Evolutionary conservation across 768 basidiomycete genomes (phyloP), one percentile per base, ranked within the genome.

Genomic region (Exidia glandulosa): DNA sequence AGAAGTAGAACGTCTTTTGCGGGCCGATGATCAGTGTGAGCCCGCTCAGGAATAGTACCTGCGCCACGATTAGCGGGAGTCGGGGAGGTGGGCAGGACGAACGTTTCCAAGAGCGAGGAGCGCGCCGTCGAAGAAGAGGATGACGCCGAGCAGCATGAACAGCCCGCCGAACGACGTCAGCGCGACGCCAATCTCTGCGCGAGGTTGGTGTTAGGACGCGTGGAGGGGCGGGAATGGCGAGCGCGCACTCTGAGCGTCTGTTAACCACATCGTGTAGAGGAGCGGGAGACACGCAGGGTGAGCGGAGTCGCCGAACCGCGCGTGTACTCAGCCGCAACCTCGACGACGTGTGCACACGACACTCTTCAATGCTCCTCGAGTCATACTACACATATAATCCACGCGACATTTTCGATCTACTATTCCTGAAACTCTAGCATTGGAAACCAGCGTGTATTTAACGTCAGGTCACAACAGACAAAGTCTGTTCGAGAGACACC

Each of bases 91-190:
- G 52, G 16, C 16, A 25, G 33, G n/a, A 74, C 82, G 63, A 71
- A 96, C 95, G 70, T 99, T 98, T 68, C 95, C 95, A n/a, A 99
- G 83, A 25, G 96, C 95, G 45, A 98, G 80, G 29, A 99, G 79
- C 9, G 93, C 90, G 56, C 91, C 92, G 74, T 99, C 96, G 64
- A 99, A 98, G 76, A 99, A 87, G 64, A 97, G 82, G 78, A 98
- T 82, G 47, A 99, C 86, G 30, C 96, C 96, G 37, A 99, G 79
- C 68, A 98, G 78, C 88, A 98, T 95, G 79, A 99, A 99, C 62
- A 95, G 78, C 37, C 81, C 86, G 58, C 96, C 96, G 67, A 96
- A 96, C 19, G 94, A 90, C 48, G 95, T 97, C 64, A 98, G 83
- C 56, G 92, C 94, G 61, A 98, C 94, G 66, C 95, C 93, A 66